These are phyloP conservation scores for Pythium rhizo-oryzae DNA, from an alignment of 352 stramenopile species.

Conservation along the genomic window DNA sequence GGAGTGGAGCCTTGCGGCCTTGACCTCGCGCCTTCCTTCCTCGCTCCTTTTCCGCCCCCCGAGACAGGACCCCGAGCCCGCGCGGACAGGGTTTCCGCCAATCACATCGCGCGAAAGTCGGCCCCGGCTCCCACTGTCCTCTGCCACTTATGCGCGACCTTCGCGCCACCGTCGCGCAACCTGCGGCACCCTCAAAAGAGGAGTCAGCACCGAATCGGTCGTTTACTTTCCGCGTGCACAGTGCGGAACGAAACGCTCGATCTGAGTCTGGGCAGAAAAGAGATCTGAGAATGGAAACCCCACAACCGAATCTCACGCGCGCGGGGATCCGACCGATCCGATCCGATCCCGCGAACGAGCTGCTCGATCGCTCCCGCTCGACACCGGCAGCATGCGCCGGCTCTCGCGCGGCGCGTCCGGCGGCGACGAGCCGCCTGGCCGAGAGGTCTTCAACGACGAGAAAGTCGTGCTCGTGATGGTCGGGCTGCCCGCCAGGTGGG, in stretches of 20 bases:
- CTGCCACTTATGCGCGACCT: constrained; percentile 38
- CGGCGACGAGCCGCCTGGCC: constrained; percentile 18
- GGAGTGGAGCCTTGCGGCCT: not conserved
- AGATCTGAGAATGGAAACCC: not conserved
- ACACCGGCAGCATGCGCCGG: constrained; percentile 10
- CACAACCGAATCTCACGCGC: no score
- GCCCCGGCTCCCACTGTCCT: constrained; percentile 23
- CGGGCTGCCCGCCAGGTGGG: constrained; percentile 76
- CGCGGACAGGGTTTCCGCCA: constrained; percentile 25
- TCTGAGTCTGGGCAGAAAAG: constrained; percentile 11
- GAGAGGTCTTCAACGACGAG: constrained; percentile 65
- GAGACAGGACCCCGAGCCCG: constrained; percentile 11
- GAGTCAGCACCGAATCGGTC: not conserved
- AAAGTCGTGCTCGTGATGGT: constrained; percentile 93
- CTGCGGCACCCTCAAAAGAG: not conserved
- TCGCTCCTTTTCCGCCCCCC: constrained; percentile 8
- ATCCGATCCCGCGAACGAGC: not conserved
- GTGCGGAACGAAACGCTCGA: not conserved
- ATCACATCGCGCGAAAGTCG: constrained; percentile 4
- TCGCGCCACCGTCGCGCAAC: constrained; percentile 25
- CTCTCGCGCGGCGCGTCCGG: constrained; percentile 9
- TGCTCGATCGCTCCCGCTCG: not conserved
- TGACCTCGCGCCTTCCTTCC: constrained; percentile 13
- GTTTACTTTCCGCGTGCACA: not conserved
- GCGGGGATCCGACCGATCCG: not conserved